Base-by-base conservation (phyloP, 805 yeast genomes). In the Pichia sporocuriosa region DNA sequence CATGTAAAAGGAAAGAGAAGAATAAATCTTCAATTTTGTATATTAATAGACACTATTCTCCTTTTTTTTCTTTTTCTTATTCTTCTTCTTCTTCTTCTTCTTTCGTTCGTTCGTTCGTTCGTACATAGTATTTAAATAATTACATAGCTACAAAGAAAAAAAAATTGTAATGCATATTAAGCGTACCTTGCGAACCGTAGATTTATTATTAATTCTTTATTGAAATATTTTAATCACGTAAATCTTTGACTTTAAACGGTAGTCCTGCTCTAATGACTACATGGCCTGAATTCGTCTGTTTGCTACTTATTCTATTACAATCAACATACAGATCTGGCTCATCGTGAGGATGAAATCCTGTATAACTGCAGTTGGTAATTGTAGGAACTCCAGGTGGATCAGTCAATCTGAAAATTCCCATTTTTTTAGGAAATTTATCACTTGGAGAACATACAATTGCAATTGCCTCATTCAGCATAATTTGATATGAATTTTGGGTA, bases 391-490 rank as follows among this genome's bases (percentile, higher is more conserved):
- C 86, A 0, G 79, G 77, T 6, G 84, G 84, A 48, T 79, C 83
- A 0, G 83, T 76, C 19, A 79, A 62, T 45, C 85, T 59, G 59
- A 77, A 79, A 2, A 73, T 64, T 3, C 84, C 84, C 57, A 74
- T 62, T 23, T 68, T 61, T 17, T 77, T 77, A 6, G 50, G 42
- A 33, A 56, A 61, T 32, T 54, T 53, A 10, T 64, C 63, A 31
- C 57, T 53, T 11, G 85, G 85, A 1, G 86, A 70, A 52, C 82
- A 75, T 1, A 79, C 86, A 23, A 80, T 68, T 12, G 85, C 85
- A 24, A 79, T 69, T 0, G 84, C 79, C 55, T 79, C 86, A 22
- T 81, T 79, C 13, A 79, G 62, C 85, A 79, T 79, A 37, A 78
- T 67, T 58, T 79, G 86, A 56, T 80, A 80, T 3, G 82, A 72